Evolutionary conservation across 2,329 filamentous ascomycete genomes (phyloP).

Genomic region (Alternaria ventricosa): DNA sequence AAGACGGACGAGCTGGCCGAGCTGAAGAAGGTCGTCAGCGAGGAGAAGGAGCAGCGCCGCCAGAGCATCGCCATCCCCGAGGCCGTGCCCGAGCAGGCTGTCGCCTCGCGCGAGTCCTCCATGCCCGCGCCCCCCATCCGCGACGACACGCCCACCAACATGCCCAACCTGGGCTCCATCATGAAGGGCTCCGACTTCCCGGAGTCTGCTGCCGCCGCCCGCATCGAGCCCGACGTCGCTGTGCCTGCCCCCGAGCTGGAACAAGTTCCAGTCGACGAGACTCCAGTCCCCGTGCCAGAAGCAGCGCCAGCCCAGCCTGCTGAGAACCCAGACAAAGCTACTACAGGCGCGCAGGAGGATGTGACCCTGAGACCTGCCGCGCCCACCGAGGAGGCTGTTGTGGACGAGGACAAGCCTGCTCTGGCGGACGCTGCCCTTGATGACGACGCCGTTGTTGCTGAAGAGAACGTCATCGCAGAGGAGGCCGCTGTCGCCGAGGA

Average conservation of each 20-base stretch:
- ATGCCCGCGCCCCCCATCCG: slow-evolving; percentile 42
- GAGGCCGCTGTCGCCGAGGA: slow-evolving; percentile 2
- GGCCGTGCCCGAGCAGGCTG: slow-evolving; percentile 52
- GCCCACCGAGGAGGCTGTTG: slow-evolving; percentile 42
- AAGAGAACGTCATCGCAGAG: slow-evolving; percentile 26
- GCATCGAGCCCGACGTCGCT: background rate
- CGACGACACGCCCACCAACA: slow-evolving; percentile 32
- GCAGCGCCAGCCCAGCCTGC: slow-evolving; percentile 6
- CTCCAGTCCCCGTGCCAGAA: background rate
- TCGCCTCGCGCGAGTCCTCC: slow-evolving; percentile 49
- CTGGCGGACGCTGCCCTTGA: slow-evolving; percentile 17
- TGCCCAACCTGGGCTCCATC: slow-evolving; percentile 42
- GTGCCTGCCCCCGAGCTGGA: slow-evolving; percentile 1
- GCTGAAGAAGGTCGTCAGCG: slow-evolving; percentile 49
- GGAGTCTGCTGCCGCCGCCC: slow-evolving; percentile 21
- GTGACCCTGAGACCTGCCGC: slow-evolving; percentile 50
- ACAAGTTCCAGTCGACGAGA: slow-evolving; percentile 2
- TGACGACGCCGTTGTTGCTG: slow-evolving; percentile 25
- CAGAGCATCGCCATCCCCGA: slow-evolving; percentile 47
- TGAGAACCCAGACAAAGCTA: slow-evolving; percentile 54
- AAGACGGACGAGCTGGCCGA: slow-evolving; percentile 43
- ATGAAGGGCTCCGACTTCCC: slow-evolving; percentile 48
- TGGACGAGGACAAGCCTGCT: slow-evolving; percentile 42
- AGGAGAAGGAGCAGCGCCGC: slow-evolving; percentile 50
- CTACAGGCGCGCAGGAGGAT: slow-evolving; percentile 52